Base-by-base conservation (phyloP, 345 rosid genomes). In the Eutrema heterophyllum region DNA sequence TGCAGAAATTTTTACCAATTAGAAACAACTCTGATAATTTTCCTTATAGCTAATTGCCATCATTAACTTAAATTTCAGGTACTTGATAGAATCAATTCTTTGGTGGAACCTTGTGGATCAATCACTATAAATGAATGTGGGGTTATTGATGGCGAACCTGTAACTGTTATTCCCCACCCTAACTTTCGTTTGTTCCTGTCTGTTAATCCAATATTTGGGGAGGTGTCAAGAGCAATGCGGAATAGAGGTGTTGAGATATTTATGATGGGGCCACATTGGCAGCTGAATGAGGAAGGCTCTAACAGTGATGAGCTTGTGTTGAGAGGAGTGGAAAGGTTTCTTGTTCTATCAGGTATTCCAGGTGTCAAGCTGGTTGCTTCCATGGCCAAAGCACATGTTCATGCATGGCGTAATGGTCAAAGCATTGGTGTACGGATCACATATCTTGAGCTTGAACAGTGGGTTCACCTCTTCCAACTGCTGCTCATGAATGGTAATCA, bases 171-270 rank as follows among this genome's bases (percentile, higher is more conserved):
- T 62, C 93, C 97, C 3, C 98, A 94, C 70, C 85, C 93, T 51
- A 89, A 89, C 79, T 94, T 94, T 78, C 85, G 96, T 62, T 71
- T 94, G 84, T 91, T 91, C 74, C 92, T 94, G 57, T 87, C 98
- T 14, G 87, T 91, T 70, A 85, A 94, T 79, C 98, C 98, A 39
- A 83, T 80, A 70, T 84, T 73, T 79, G 98, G 98, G 67, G 98
- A 94, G 74, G 90, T 91, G 58, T 94, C 98, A 39, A 84, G 98
- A 59, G 98, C 98, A 48, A 94, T 94, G 98, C 82, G 98, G 72
- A 94, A 94, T 73, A 89, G 98, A 76, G 98, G 98, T 55, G 97
- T 91, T 63, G 98, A 94, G 82, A 86, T 91, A 74, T 94, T 73
- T 77, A 80, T 94, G 93, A 88, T 91, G 98, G 90, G 83, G 61